These are phyloP conservation scores for Calonectria naviculata DNA, from an alignment of 2,329 filamentous ascomycete species.

Conservation along the genomic window DNA sequence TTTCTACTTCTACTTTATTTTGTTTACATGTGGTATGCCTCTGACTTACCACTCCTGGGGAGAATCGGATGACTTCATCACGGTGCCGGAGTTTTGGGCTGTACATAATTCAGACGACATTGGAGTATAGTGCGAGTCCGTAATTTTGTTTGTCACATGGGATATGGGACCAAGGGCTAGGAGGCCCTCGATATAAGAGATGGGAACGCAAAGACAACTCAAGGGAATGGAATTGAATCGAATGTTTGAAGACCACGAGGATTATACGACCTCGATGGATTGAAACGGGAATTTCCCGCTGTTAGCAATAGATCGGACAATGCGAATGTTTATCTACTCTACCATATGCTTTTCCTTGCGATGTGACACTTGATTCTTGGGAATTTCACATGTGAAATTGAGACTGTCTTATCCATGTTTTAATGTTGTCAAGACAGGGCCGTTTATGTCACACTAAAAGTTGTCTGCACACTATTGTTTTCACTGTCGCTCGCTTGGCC, in stretches of 20 bases:
- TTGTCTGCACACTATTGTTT: too few relatives aligned
- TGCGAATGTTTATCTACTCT: slow-evolving; percentile 9
- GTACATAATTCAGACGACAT: slow-evolving; percentile 4
- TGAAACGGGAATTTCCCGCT: slow-evolving; percentile 14
- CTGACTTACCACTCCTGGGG: neutral
- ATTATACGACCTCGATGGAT: neutral
- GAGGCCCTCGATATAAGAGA: slow-evolving; percentile 10
- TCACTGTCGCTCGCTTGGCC: too few relatives aligned
- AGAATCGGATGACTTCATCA: slow-evolving; percentile 7
- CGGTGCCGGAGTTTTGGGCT: slow-evolving; percentile 28
- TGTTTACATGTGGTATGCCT: neutral
- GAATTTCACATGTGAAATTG: neutral
- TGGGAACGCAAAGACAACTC: slow-evolving; percentile 7
- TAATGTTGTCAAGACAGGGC: too few relatives aligned
- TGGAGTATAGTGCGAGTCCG: slow-evolving; percentile 13
- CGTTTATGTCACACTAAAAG: too few relatives aligned
- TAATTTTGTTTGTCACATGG: slow-evolving; percentile 10
- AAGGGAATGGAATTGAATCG: neutral
- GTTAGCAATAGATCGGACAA: slow-evolving; percentile 22
- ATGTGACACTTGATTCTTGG: neutral
- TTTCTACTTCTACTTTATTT: neutral
- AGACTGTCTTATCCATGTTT: neutral
- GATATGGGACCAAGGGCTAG: neutral
- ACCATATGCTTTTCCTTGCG: too few relatives aligned
- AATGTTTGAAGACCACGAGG: slow-evolving; percentile 20